Base-by-base conservation (phyloP, 106 monocot genomes). In the Allium fistulosum region DNA sequence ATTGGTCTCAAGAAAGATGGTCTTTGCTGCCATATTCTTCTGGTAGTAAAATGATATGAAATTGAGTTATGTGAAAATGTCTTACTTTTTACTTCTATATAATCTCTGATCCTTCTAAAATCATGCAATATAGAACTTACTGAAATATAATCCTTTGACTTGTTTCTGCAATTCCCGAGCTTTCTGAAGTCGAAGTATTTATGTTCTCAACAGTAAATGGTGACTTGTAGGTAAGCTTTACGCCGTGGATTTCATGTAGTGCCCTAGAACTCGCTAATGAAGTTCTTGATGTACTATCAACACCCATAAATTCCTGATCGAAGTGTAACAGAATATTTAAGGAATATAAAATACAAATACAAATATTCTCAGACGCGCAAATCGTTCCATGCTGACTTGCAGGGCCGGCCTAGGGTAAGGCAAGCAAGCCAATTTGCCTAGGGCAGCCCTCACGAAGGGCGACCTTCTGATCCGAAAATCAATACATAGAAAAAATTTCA, bases 1-100 rank as follows among this genome's bases (percentile, higher is more conserved):
- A 91, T 76, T 6, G 94, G 88, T 71, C 78, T 83, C 68, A 91
- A 45, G 79, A 74, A 91, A 53, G 91, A 17, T 62, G 94, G 91
- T 58, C 82, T 74, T 65, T 88, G 91, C 70, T 85, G 72, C 94
- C 90, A 91, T 73, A 87, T 72, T 69, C 60, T 69, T 55, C 94
- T 94, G 71, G 18, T 8, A 77, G 72, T 27, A 68, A 46, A 60
- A 52, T 59, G 17, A 53, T 53, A 22, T 14, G 14, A 16, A 14
- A 74, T 0, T 59, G 10, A 53, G 17, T 48, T 66, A 18, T 3
- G 7, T 51, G 9, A 37, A 37, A 37, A 37, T 37, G 37, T 1
- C 2, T 37, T 37, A 37, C 37, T 37, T 37, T 37, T 37, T 37
- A 37, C 37, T 37, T 37, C 37, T 37, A 37, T 5, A 37, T 37